phyloP scores from a whole-genome alignment of 805 yeast species.

The Cyberlindnera veronae region DNA sequence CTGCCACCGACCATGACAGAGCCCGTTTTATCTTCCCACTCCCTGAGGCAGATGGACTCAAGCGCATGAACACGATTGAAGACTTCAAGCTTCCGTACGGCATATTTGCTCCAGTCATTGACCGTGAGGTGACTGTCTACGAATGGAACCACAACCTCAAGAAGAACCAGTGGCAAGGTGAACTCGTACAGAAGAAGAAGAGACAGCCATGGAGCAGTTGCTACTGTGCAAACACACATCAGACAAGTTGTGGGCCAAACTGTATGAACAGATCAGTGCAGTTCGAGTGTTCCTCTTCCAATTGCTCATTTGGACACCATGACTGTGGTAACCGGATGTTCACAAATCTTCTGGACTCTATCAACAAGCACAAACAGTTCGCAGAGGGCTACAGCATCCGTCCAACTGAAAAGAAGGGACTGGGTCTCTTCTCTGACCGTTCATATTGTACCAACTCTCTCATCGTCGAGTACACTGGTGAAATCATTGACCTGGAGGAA shows the following conservation, averaged over 20 bases:
- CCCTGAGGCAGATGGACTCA: slow-evolving; percentile 23
- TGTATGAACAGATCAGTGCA: slow-evolving; percentile 33
- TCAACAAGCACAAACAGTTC: slow-evolving; percentile 16
- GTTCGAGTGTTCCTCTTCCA: slow-evolving; percentile 32
- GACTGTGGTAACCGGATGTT: slow-evolving; percentile 40
- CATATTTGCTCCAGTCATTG: slow-evolving; percentile 31
- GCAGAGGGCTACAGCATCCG: slow-evolving; percentile 33
- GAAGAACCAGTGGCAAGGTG: slow-evolving; percentile 19
- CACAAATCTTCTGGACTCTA: slow-evolving; percentile 21
- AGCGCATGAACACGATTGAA: slow-evolving; percentile 9
- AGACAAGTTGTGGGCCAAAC: slow-evolving; percentile 30
- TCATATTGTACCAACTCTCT: slow-evolving; percentile 35
- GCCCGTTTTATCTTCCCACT: slow-evolving; percentile 17
- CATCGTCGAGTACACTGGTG: slow-evolving; percentile 49
- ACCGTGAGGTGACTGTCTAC: slow-evolving; percentile 21
- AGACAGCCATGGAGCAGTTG: slow-evolving; percentile 14
- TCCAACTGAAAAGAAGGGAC: slow-evolving; percentile 38
- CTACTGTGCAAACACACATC: slow-evolving; percentile 15
- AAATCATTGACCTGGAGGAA: slow-evolving; percentile 38
- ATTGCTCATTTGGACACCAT: slow-evolving; percentile 30
- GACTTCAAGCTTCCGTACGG: slow-evolving; percentile 33
- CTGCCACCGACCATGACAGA: slow-evolving; percentile 5
- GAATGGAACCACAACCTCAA: slow-evolving; percentile 29
- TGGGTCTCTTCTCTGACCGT: slow-evolving; percentile 39
- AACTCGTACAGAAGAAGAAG: not conserved